A percentile compares a stretch with the other conserved stretches of the same genome.
Evolutionary conservation across 2,329 filamentous ascomycete genomes (phyloP).

Genomic region (Talaromyces sp.): DNA sequence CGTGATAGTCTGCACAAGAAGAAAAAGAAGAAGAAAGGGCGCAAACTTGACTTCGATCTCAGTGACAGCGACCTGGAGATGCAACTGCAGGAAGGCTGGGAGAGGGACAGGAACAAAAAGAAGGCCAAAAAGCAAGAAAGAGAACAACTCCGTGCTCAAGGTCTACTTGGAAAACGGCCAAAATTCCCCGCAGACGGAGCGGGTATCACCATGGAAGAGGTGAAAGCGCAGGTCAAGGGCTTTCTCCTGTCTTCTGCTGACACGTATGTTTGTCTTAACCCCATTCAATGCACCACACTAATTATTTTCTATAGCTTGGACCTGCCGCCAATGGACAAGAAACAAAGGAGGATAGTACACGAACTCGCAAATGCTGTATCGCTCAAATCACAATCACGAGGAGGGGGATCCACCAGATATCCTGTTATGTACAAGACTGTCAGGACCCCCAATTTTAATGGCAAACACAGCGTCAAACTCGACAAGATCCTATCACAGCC

Average conservation of each 20-base stretch:
- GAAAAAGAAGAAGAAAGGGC: conserved; percentile 59
- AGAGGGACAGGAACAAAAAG: conserved; percentile 67
- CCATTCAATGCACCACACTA: conserved; percentile 2
- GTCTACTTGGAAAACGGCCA: conserved; percentile 56
- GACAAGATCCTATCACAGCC: conserved; percentile 34
- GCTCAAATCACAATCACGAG: conserved; percentile 78
- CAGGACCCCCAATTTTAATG: conserved; percentile 58
- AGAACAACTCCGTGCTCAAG: conserved; percentile 62
- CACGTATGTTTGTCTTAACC: conserved; percentile 47
- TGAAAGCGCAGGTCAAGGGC: conserved; percentile 65
- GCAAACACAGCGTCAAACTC: conserved; percentile 47
- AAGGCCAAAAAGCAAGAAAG: conserved; percentile 64
- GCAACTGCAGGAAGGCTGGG: conserved; percentile 55
- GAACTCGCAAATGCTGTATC: conserved; percentile 69
- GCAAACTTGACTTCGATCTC: conserved; percentile 50
- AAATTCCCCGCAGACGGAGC: conserved; percentile 66
- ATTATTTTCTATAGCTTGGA: conserved; percentile 50
- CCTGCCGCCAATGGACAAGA: conserved; percentile 79
- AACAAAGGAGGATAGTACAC: conserved; percentile 72
- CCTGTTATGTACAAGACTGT: conserved; percentile 72
- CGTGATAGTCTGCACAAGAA: conserved; percentile 61
- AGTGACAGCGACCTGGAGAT: conserved; percentile 64
- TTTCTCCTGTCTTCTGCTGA: conserved; percentile 64
- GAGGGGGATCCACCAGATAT: conserved; percentile 66
- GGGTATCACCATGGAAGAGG: conserved; percentile 62